A percentile compares a stretch with the other conserved stretches of the same genome.
These are phyloP conservation scores for Microcyclospora pomicola DNA, from an alignment of 2,329 filamentous ascomycete species.

Conservation along the genomic window DNA sequence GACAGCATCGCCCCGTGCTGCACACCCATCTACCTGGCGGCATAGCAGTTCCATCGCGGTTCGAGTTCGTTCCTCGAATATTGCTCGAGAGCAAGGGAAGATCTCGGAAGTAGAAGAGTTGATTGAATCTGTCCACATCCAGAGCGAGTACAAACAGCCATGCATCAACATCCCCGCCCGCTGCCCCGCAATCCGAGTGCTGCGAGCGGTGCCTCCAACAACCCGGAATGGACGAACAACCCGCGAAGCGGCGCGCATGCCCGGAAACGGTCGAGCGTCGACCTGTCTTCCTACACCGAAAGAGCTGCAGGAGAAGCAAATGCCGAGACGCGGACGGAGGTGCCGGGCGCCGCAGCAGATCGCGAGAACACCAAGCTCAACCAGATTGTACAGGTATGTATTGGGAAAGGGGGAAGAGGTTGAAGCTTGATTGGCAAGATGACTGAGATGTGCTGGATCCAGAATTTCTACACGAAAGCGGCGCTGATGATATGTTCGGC, in stretches of 20 bases:
- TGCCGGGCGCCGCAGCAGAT: conserved; percentile 31
- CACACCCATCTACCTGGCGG: too few species aligned
- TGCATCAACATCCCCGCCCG: conserved; percentile 83
- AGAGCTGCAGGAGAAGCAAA: conserved; percentile 32
- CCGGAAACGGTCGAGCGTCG: conserved; percentile 40
- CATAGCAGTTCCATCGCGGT: too few species aligned
- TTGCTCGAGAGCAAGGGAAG: too few species aligned
- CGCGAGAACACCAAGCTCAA: conserved; percentile 71
- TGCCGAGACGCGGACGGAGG: conserved; percentile 26
- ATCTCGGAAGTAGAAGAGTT: too few species aligned
- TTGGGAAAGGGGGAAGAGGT: neutral
- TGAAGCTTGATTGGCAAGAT: neutral
- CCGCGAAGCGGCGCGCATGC: conserved; percentile 48
- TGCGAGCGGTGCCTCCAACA: conserved; percentile 56
- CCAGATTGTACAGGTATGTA: conserved; percentile 74
- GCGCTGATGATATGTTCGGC: conserved; percentile 73
- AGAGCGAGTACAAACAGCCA: conserved; percentile 33
- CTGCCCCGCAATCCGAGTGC: conserved; percentile 60
- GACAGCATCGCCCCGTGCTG: too few species aligned
- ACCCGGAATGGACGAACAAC: conserved; percentile 57
- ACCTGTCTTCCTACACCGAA: conserved; percentile 36
- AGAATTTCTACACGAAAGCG: conserved; percentile 89
- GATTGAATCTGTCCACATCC: too few species aligned
- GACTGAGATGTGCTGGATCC: conserved; percentile 2
- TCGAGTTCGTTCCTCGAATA: too few species aligned